Evolutionary conservation across 192 early-diverging fungal genomes (phyloP), one percentile per base, ranked within the genome.

Genomic region (Backusella tarrabulga): DNA sequence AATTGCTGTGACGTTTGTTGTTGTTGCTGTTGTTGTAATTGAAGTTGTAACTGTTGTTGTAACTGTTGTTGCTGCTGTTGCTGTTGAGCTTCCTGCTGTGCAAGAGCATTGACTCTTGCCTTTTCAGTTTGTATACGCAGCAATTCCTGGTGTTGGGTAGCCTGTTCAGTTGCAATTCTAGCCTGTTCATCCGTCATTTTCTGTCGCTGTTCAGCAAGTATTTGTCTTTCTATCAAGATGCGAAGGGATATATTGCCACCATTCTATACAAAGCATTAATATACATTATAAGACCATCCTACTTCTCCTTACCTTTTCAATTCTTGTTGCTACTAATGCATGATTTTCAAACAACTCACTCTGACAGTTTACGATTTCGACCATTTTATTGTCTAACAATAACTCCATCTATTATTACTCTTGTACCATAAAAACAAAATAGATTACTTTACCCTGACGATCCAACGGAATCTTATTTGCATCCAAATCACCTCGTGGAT

Each of bases 401-500:
- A 36, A 52, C 32, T 2, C 12, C 7, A 29, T 23, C 44, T 68
- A 38, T 75, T 29, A 56, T 29, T 63, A 63, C 54, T 23, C 54
- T 29, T 32, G 4, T 12, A 2, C 26, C 56, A 7, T 60, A 21
- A n/a, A 23, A 3, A 3, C 8, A 14, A 14, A 4, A 26, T 4
- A 0, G 12, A 3, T 68, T 44, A 52, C 17, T 34, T 74, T 75
- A 84, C 80, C 79, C 74, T 80, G 80, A 17, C 60, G 77, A 66
- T 71, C 82, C 67, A 70, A 74, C 42, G 69, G 78, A 71, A 74
- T 80, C 70, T 80, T 85, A 40, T 81, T 76, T 21, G 73, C 74
- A 67, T 81, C 41, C 34, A 82, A 36, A 67, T 90, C 88, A 38
- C 74, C 78, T 0, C 88, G 81, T 2, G 91, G 90, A 72, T 91